phyloP scores from a whole-genome alignment of 2,329 filamentous ascomycete species.

The Cytospora piceae region DNA sequence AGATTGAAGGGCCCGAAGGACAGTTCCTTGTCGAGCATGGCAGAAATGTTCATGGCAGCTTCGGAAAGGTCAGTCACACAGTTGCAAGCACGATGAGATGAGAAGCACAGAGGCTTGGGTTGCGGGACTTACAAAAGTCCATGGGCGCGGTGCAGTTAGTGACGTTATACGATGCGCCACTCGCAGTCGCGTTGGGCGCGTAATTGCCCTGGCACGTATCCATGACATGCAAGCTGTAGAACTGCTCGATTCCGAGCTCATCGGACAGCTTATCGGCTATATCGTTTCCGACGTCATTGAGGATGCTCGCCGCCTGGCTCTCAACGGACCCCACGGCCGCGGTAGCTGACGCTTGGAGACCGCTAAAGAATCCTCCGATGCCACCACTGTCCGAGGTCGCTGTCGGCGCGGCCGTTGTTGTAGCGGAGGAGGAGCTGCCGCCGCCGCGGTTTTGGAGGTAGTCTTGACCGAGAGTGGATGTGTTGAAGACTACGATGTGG shows the following conservation, averaged over 20 bases:
- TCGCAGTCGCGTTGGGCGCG: constrained; percentile 35
- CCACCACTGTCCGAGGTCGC: constrained; percentile 29
- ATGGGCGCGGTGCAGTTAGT: constrained; percentile 35
- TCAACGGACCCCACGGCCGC: constrained; percentile 32
- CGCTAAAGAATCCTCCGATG: constrained; percentile 26
- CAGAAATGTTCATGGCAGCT: constrained; percentile 49
- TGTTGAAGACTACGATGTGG: constrained; percentile 48
- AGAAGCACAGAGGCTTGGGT: background rate
- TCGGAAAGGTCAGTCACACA: background rate
- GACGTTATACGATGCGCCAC: constrained; percentile 34
- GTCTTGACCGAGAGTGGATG: constrained; percentile 46
- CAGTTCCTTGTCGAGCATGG: constrained; percentile 51
- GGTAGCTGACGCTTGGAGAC: constrained; percentile 26
- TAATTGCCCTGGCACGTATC: constrained; percentile 39
- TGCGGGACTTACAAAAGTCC: constrained; percentile 26
- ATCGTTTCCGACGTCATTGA: constrained; percentile 41
- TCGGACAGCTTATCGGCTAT: constrained; percentile 35
- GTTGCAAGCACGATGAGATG: too few species aligned
- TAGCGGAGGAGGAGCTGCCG: constrained; percentile 32
- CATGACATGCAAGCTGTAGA: constrained; percentile 41
- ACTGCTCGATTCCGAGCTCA: constrained; percentile 40
- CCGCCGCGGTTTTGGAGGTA: constrained; percentile 36
- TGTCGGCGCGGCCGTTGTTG: constrained; percentile 32
- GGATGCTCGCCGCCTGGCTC: constrained; percentile 33
- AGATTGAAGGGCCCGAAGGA: constrained; percentile 49